Percentiles rank a stretch among this genome's conserved stretches.
Evolutionary conservation across 768 basidiomycete species (phyloP).

Genomic region (Mycena rebaudengoi): DNA sequence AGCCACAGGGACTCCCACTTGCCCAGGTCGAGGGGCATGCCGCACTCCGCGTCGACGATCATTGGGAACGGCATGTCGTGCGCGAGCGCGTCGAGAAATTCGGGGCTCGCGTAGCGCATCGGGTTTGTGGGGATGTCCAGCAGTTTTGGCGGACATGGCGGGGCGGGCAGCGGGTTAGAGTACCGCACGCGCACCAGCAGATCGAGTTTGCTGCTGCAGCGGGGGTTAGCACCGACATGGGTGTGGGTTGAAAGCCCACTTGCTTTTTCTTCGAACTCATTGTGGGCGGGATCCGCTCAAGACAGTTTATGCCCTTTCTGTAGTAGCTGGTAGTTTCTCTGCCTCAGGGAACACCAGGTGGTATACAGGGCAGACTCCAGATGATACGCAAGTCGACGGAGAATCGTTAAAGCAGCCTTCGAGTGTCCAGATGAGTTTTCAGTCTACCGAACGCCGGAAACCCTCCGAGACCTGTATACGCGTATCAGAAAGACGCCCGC

Average conservation of each 20-base stretch:
- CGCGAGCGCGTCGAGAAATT: slow-evolving; percentile 83
- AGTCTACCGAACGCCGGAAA: too few relatives aligned
- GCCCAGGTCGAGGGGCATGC: slow-evolving; percentile 93
- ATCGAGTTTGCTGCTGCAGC: slow-evolving; percentile 75
- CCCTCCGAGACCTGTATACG: too few relatives aligned
- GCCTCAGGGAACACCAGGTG: too few relatives aligned
- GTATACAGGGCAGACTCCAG: too few relatives aligned
- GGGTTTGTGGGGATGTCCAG: slow-evolving; percentile 92
- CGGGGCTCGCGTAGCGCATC: slow-evolving; percentile 85
- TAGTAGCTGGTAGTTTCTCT: too few relatives aligned
- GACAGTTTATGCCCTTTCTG: too few relatives aligned
- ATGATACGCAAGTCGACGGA: too few relatives aligned
- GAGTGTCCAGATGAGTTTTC: too few relatives aligned
- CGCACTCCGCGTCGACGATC: slow-evolving; percentile 96
- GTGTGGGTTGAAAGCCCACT: neutral
- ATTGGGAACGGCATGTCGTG: slow-evolving; percentile 88
- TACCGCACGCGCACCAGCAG: slow-evolving; percentile 94
- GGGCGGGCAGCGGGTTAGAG: slow-evolving; percentile 91
- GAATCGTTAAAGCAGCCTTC: too few relatives aligned
- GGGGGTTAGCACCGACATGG: neutral
- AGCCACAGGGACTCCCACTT: slow-evolving; percentile 82
- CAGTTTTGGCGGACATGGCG: slow-evolving; percentile 96
- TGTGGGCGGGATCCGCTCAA: too few relatives aligned
- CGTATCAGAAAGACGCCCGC: too few relatives aligned
- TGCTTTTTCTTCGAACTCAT: slow-evolving; percentile 72